Evolutionary conservation across 768 basidiomycete genomes (phyloP), one percentile per base, ranked within the genome.

Genomic region (Lentinus tigrinus): DNA sequence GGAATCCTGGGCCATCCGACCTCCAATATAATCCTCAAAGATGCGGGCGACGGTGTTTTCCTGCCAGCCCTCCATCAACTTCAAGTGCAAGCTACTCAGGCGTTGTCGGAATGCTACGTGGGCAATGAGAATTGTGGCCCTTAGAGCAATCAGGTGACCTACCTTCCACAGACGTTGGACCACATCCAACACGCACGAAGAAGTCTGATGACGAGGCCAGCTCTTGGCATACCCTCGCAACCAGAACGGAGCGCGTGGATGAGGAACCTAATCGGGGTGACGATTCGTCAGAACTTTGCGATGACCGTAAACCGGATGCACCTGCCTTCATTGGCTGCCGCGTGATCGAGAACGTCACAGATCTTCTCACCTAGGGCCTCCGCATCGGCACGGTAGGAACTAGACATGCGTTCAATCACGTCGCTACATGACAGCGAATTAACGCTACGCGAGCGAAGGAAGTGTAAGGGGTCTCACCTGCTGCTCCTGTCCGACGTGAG

Each of bases 11-110:
- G 21, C 21, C 21, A 26, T 10, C 34, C 42, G 26, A 17, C 40
- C 16, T 49, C 34, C 54, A 47, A 55, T 57, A 52, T 62, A 9
- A 21, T 51, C 39, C 24, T 27, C 27, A 11, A 65, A 17, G 16
- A 61, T 56, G 13, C 48, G 61, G 10, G 56, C 28, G 31, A 84
- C 72, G n/a, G 73, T 74, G 49, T 73, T 62, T 28, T 76, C 69
- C 64, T 78, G 76, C 89, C 89, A 89, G 46, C 73, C 75, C 57
- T 78, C 72, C 57, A 85, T 71, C 11, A 82, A 76, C 24, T 67
- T 73, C 46, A 78, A 70, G 60, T 82, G 78, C 6, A 87, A 65
- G 2, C 65, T 66, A 27, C 68, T 62, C 40, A 79, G 69, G 37
- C 75, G 72, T 36, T 71, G 66, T 58, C 76, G 78, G 68, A 89